Conservation (phyloP, 306 rosid species). For the Gleditsia sinensis region DNA sequence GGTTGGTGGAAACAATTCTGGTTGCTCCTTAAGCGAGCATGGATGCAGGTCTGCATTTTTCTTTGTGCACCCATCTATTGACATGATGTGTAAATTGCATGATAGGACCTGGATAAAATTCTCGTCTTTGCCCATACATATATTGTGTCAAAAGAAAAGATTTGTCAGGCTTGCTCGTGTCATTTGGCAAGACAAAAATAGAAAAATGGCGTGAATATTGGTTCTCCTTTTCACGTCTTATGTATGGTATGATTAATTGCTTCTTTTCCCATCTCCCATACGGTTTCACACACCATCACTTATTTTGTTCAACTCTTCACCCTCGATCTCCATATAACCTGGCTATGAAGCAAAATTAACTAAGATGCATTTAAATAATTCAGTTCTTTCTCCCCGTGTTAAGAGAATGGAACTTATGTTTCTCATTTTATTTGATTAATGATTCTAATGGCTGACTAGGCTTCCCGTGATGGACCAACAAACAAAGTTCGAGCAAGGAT, state of each 20-base stretch:
- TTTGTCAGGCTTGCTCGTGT: slow-evolving; percentile 12
- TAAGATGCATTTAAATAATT: neutral
- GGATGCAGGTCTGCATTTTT: slow-evolving; percentile 81
- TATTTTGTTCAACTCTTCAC: slow-evolving; percentile 19
- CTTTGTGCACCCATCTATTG: slow-evolving; percentile 12
- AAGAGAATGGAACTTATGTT: slow-evolving; percentile 31
- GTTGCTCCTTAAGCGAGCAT: slow-evolving; percentile 90
- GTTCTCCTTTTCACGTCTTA: slow-evolving; percentile 8
- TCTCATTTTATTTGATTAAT: slow-evolving; percentile 38
- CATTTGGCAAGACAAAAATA: slow-evolving; percentile 25
- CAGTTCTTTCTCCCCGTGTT: slow-evolving; percentile 7
- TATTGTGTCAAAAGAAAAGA: slow-evolving; percentile 22
- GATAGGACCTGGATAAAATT: slow-evolving; percentile 20
- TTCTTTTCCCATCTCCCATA: slow-evolving; percentile 13
- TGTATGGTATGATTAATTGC: neutral
- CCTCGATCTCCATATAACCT: neutral
- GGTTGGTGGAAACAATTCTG: slow-evolving; percentile 92
- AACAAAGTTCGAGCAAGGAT: slow-evolving; percentile 95
- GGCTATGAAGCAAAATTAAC: slow-evolving; percentile 11
- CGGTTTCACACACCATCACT: slow-evolving; percentile 17
- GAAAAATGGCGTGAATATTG: slow-evolving; percentile 10
- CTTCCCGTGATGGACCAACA: slow-evolving; percentile 94
- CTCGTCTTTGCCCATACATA: neutral
- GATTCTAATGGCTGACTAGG: slow-evolving; percentile 53
- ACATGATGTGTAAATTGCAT: slow-evolving; percentile 25